Evolutionary conservation across 2,329 filamentous ascomycete species (phyloP).

Genomic region (Zopfia rhizophila): DNA sequence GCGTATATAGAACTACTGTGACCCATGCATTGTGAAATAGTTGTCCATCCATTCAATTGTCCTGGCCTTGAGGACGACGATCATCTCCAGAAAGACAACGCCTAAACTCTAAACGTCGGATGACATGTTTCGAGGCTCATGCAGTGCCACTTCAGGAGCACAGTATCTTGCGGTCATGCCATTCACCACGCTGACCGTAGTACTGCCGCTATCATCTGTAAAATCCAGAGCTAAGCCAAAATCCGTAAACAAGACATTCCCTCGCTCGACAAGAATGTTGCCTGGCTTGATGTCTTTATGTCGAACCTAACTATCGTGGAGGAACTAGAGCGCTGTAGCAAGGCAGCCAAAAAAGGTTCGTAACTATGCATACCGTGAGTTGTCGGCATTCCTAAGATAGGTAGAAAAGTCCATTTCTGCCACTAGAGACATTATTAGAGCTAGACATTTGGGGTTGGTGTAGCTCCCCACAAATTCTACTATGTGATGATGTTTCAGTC

Average conservation of each 20-base stretch:
- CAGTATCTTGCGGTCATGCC: constrained; percentile 19
- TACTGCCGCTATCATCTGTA: constrained; percentile 16
- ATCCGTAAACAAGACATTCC: constrained; percentile 23
- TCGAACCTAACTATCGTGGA: constrained; percentile 23
- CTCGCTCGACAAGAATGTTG: constrained; percentile 26
- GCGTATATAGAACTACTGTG: constrained; percentile 13
- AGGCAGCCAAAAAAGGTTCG: constrained; percentile 29
- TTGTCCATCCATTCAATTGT: constrained; percentile 10
- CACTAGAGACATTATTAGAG: constrained; percentile 39
- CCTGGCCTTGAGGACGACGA: constrained; percentile 13
- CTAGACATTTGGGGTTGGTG: constrained; percentile 37
- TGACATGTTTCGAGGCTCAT: constrained; percentile 18
- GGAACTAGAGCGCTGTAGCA: constrained; percentile 20
- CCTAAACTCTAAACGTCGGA: constrained; percentile 31
- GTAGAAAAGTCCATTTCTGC: constrained; percentile 25
- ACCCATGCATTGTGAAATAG: constrained; percentile 2
- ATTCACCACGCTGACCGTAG: constrained; percentile 15
- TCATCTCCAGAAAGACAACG: constrained; percentile 33
- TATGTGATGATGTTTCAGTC: constrained; percentile 37
- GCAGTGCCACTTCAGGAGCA: constrained; percentile 24
- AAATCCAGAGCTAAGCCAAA: constrained; percentile 28
- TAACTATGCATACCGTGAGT: constrained; percentile 11
- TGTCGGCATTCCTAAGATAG: constrained; percentile 14
- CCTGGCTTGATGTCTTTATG: constrained; percentile 33
- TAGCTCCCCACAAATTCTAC: constrained; percentile 42